These are phyloP conservation scores for Vitis cinerea DNA, from an alignment of 164 flowering plant genomes.

Conservation along the genomic window DNA sequence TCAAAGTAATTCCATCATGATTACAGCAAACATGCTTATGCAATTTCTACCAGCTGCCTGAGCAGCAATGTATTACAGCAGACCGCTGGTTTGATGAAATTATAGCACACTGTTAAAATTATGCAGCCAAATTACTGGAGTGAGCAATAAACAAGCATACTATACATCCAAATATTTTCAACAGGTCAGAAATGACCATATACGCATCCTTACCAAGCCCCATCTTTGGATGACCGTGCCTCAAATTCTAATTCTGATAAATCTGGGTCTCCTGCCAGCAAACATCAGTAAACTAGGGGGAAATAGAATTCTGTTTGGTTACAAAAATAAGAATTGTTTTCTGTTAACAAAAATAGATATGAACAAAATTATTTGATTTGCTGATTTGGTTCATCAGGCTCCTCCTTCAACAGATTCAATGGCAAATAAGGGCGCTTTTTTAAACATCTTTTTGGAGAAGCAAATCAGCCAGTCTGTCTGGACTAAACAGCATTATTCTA, in stretches of 20 bases:
- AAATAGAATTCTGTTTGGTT: too few species aligned
- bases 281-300: neutral
- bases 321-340: neutral
- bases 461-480: too few species aligned
- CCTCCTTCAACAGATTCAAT: too few species aligned
- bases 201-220: conserved; percentile 58
- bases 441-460: too few species aligned
- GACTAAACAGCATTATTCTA: too few species aligned
- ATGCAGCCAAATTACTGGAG: neutral
- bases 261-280: conserved; percentile 39
- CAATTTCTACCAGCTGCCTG: too few species aligned
- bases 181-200: neutral
- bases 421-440: too few species aligned
- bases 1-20: too few species aligned
- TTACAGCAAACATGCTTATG: too few species aligned
- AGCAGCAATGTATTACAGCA: too few species aligned
- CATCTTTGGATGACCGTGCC: conserved; percentile 79
- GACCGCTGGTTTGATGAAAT: too few species aligned
- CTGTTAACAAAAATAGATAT: neutral
- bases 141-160: neutral
- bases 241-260: conserved; percentile 58
- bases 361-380: neutral
- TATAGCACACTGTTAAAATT: too few species aligned
- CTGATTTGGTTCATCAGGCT: neutral
- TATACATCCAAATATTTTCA: neutral